Evolutionary conservation across 495 filamentous ascomycete species (phyloP), one percentile per base, ranked within the genome.

Genomic region (Aspergillus ellipticus): DNA sequence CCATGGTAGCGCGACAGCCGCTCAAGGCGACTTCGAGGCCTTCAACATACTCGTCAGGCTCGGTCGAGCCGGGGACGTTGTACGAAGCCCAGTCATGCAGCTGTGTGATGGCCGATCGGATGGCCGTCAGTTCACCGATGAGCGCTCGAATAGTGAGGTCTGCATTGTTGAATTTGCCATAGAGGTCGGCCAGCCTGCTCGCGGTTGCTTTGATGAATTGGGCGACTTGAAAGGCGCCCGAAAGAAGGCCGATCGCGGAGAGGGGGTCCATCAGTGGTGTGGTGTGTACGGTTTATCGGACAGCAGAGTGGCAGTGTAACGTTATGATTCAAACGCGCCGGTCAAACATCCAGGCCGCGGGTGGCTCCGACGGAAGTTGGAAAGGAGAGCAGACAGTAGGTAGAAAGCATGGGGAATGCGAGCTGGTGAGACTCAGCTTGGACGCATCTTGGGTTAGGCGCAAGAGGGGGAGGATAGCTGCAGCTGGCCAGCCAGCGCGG

Each of bases 121-220:
- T 71, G 21, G 69, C 73, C 8, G 53, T 68, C 41, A 80, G 57
- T 55, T 78, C 66, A 15, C 60, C 56, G 29, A 77, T 72, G 29
- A 78, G 68, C 17, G 69, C 69, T 21, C 63, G 61, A 21, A 80
- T 75, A 17, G 71, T 74, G 43, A 69, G 60, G 49, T 77, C 72
- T 33, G 75, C 71, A 56, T 74, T 66, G n/a, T 57, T 57, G 50
- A 70, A 75, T 68, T 71, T 76, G 13, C 65, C 68, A 24, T 61
- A 62, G 1, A 77, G 59, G 26, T 71, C 56, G 6, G 66, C 64
- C 8, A 78, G 61, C 9, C 64, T 68, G 21, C 61, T 55, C 6
- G 73, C 65, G 0, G 72, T 74, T 22, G 68, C 66, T 3, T 62
- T 60, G 28, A 77, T 73, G 20, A 61, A 57, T 37, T 66, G 64